These are phyloP conservation scores for Colletotrichum coccodes DNA, from an alignment of 2,329 filamentous ascomycete species.

Conservation along the genomic window DNA sequence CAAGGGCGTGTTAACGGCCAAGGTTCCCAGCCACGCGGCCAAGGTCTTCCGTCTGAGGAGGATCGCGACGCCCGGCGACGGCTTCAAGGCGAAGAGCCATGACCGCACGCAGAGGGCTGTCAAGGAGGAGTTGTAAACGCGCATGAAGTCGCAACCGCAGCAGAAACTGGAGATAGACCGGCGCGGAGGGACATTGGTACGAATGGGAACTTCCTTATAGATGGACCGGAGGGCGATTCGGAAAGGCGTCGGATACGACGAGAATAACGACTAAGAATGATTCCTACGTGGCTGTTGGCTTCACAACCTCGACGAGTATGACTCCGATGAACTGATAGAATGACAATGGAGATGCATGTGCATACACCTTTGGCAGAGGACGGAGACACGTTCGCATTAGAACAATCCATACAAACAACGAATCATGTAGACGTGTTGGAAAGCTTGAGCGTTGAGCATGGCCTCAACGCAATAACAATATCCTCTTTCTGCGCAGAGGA, in stretches of 20 bases:
- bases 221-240: background rate
- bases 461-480: no score
- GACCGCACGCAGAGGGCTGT: slow-evolving; percentile 31
- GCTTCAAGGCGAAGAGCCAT: slow-evolving; percentile 35
- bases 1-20: slow-evolving; percentile 24
- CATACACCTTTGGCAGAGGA: background rate
- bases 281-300: background rate
- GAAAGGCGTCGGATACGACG: background rate
- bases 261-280: no score
- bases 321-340: no score
- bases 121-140: slow-evolving; percentile 34
- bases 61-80: slow-evolving; percentile 32
- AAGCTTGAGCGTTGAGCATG: no score
- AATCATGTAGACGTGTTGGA: no score
- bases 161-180: background rate
- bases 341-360: no score
- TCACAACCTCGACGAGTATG: no score
- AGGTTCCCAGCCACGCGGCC: slow-evolving; percentile 34
- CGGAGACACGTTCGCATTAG: background rate
- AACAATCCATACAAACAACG: no score
- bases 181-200: background rate
- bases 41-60: slow-evolving; percentile 34
- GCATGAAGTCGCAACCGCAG: no score
- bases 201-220: no score
- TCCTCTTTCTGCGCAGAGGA: no score